A percentile compares a stretch with the other conserved stretches of the same genome.
These are phyloP conservation scores for Cardiospermum halicacabum DNA, from an alignment of 345 rosid species.

Conservation along the genomic window DNA sequence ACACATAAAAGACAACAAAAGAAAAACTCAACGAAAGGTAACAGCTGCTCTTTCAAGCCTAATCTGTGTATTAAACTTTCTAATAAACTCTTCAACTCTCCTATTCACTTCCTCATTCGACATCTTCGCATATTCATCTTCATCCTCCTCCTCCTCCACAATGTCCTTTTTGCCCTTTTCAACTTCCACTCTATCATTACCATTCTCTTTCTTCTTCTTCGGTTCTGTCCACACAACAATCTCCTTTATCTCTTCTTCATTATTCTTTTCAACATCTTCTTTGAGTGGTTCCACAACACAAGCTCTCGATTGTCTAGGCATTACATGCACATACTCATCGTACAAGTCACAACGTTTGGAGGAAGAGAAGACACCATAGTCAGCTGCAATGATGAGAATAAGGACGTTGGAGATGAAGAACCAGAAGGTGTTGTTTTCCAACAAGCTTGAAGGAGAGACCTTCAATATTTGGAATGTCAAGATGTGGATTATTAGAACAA, in stretches of 20 bases:
- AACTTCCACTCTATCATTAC: conserved; percentile 8
- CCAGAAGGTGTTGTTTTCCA: conserved; percentile 49
- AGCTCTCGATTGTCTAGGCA: conserved; percentile 19
- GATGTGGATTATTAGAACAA: conserved; percentile 37
- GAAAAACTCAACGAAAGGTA: conserved; percentile 18
- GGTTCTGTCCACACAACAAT: conserved; percentile 13
- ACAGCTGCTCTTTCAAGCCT: conserved; percentile 34
- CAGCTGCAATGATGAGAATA: conserved; percentile 55
- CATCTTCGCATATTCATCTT: conserved; percentile 54
- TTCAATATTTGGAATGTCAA: conserved; percentile 43
- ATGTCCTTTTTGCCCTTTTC: conserved; percentile 31
- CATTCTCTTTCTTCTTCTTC: conserved; percentile 13
- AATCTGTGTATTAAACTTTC: conserved; percentile 50
- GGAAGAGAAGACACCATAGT: conserved; percentile 49
- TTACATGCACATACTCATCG: conserved; percentile 24
- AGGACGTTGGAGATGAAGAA: conserved; percentile 64
- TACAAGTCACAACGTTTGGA: conserved; percentile 29
- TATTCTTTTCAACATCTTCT: neutral
- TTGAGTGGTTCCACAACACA: conserved; percentile 3
- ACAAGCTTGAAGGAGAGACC: conserved; percentile 47
- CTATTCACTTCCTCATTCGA: conserved; percentile 67
- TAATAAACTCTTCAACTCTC: conserved; percentile 75
- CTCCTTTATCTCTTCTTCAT: neutral
- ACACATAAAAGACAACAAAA: neutral
- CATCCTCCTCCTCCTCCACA: neutral